Conservation (phyloP, 495 filamentous ascomycete genomes). For the Ascobolus immersus region DNA sequence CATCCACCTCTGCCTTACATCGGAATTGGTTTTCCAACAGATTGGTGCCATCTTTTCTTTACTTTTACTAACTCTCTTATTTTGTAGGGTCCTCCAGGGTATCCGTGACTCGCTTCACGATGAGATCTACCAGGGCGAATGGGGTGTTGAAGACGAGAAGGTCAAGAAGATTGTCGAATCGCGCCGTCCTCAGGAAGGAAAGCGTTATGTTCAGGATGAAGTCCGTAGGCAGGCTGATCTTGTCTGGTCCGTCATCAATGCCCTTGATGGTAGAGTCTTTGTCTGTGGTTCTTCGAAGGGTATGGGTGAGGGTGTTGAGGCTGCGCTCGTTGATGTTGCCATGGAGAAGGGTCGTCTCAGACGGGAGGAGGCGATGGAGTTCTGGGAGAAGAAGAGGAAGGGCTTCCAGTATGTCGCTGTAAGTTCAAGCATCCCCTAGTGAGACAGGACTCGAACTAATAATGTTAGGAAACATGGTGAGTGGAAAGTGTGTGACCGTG, state of each 20-base stretch:
- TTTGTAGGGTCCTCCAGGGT: conserved; percentile 56
- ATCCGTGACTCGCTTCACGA: conserved; percentile 76
- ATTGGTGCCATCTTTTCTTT: no score
- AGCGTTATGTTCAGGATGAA: conserved; percentile 70
- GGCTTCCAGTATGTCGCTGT: conserved; percentile 71
- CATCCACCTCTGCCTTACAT: no score
- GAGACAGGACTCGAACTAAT: not conserved
- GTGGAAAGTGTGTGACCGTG: not conserved
- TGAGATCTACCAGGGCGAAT: conserved; percentile 86
- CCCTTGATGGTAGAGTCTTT: conserved; percentile 77
- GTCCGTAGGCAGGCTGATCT: conserved; percentile 69
- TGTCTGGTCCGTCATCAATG: conserved; percentile 89
- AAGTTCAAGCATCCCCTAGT: conserved; percentile 17
- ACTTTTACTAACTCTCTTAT: not conserved
- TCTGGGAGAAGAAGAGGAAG: conserved; percentile 63
- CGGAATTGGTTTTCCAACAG: conserved; percentile 1
- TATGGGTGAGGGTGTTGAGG: conserved; percentile 92
- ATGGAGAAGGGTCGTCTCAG: conserved; percentile 58
- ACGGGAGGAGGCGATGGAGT: conserved; percentile 42
- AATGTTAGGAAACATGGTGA: conserved; percentile 1
- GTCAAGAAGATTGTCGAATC: conserved; percentile 86
- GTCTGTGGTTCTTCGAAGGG: conserved; percentile 84
- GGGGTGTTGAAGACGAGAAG: conserved; percentile 77
- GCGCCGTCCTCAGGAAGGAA: conserved; percentile 44
- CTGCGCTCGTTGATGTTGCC: conserved; percentile 51